Conservation (phyloP, 495 filamentous ascomycete genomes). For the Tetracladium marchalianum region DNA sequence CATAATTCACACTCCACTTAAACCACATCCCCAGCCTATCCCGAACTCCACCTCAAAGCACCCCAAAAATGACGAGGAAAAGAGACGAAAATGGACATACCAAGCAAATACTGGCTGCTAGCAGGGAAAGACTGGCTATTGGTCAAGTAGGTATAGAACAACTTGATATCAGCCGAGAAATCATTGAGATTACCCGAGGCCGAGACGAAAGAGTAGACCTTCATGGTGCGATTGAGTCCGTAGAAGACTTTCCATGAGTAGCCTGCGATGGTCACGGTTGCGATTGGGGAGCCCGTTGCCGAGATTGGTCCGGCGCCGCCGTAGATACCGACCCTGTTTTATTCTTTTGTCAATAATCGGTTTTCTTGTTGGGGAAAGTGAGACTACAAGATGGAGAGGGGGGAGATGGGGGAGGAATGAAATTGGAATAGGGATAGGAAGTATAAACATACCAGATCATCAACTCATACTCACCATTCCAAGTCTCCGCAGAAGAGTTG, state of each 20-base stretch:
- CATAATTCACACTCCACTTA: too few relatives aligned
- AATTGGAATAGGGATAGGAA: neutral
- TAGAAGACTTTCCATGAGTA: slow-evolving; percentile 41
- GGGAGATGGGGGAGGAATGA: too few relatives aligned
- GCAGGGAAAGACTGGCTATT: slow-evolving; percentile 34
- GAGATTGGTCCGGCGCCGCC: slow-evolving; percentile 57
- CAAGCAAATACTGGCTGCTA: slow-evolving; percentile 42
- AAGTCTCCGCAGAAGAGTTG: slow-evolving; percentile 28
- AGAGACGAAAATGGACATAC: slow-evolving; percentile 8
- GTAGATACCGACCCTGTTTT: slow-evolving; percentile 34
- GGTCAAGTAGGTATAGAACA: slow-evolving; percentile 49
- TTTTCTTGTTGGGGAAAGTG: too few relatives aligned
- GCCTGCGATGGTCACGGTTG: slow-evolving; percentile 41
- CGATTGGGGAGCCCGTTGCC: slow-evolving; percentile 41
- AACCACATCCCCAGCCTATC: too few relatives aligned
- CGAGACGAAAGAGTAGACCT: slow-evolving; percentile 55
- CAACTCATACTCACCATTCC: slow-evolving; percentile 41
- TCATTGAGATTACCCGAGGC: slow-evolving; percentile 27
- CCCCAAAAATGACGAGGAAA: neutral
- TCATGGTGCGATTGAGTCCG: slow-evolving; percentile 45
- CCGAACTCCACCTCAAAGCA: too few relatives aligned
- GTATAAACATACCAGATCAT: slow-evolving; percentile 48
- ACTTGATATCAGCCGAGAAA: slow-evolving; percentile 45
- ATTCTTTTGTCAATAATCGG: too few relatives aligned
- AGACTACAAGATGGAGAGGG: too few relatives aligned